Conservation (phyloP, 768 basidiomycete species). For the Clitopilus hobsonii region DNA sequence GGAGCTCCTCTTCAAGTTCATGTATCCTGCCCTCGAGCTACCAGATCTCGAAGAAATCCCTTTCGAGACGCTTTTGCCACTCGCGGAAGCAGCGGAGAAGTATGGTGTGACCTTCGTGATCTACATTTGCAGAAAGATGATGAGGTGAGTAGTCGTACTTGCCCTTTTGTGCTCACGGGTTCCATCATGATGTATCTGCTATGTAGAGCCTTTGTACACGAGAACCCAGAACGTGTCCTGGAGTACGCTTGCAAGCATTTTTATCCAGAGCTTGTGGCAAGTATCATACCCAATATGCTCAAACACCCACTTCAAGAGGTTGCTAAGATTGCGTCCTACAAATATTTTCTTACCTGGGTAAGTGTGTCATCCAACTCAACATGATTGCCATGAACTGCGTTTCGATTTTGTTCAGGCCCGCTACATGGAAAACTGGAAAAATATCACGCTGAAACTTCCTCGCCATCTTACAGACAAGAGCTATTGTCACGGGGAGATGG, state of each 20-base stretch:
- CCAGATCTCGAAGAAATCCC: constrained; percentile 13
- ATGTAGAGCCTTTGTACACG: constrained; percentile 2
- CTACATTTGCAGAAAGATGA: constrained; percentile 17
- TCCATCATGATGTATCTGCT: neutral
- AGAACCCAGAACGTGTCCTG: constrained; percentile 10
- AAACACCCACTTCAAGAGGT: neutral
- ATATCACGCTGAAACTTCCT: neutral
- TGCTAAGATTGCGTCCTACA: neutral
- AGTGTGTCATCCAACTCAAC: neutral
- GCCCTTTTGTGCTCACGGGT: neutral
- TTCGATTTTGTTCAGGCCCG: too few relatives aligned
- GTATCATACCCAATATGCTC: neutral
- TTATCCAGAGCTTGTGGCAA: constrained; percentile 3
- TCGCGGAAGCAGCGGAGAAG: constrained; percentile 28
- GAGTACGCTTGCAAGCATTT: constrained; percentile 7
- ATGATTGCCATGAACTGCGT: too few relatives aligned
- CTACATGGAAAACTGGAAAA: neutral
- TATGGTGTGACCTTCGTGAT: constrained; percentile 23
- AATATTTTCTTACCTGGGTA: neutral
- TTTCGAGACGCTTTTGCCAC: constrained; percentile 10
- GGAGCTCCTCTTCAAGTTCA: constrained; percentile 21
- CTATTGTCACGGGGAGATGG: neutral
- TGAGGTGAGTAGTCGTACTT: constrained; percentile 13
- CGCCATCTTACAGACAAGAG: neutral
- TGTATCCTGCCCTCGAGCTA: constrained; percentile 18